Percentiles rank a stretch among this genome's conserved stretches.
Conservation (phyloP, 352 stramenopile species). For the Peronospora belbahrii region DNA sequence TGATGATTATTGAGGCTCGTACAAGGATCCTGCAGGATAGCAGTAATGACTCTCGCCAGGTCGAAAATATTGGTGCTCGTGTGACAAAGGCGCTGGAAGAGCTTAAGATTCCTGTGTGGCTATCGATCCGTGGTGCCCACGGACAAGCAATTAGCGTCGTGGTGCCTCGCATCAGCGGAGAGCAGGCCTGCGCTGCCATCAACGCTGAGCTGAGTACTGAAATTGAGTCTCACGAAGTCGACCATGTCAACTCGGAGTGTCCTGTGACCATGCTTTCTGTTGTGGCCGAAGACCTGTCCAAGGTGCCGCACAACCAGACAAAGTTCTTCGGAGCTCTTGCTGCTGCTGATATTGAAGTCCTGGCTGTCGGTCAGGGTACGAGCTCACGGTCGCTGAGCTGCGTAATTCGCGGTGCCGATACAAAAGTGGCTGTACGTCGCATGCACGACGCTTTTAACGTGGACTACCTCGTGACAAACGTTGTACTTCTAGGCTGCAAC, state of each 20-base stretch:
- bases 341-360: conserved; percentile 56
- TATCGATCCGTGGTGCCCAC: conserved; percentile 76
- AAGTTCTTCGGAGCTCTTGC: conserved; percentile 76
- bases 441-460: conserved; percentile 81
- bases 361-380: conserved; percentile 67
- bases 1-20: conserved; percentile 70
- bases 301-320: conserved; percentile 58
- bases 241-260: conserved; percentile 54
- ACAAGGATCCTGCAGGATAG: conserved; percentile 74
- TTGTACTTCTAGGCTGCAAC: conserved; percentile 68
- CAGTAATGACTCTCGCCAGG: conserved; percentile 32
- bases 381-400: conserved; percentile 75
- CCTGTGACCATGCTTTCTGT: conserved; percentile 83
- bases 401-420: conserved; percentile 58
- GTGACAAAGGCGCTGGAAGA: conserved; percentile 65
- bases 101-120: conserved; percentile 63
- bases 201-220: conserved; percentile 42
- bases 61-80: conserved; percentile 65
- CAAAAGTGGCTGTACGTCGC: conserved; percentile 65
- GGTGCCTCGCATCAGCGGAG: conserved; percentile 37
- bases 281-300: conserved; percentile 67
- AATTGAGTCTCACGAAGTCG: conserved; percentile 65
- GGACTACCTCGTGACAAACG: conserved; percentile 60
- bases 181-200: conserved; percentile 37
- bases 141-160: conserved; percentile 75